Evolutionary conservation across 176 grass and related monocot species (phyloP), one percentile per base, ranked within the genome.

Genomic region (Panicum miliaceum): DNA sequence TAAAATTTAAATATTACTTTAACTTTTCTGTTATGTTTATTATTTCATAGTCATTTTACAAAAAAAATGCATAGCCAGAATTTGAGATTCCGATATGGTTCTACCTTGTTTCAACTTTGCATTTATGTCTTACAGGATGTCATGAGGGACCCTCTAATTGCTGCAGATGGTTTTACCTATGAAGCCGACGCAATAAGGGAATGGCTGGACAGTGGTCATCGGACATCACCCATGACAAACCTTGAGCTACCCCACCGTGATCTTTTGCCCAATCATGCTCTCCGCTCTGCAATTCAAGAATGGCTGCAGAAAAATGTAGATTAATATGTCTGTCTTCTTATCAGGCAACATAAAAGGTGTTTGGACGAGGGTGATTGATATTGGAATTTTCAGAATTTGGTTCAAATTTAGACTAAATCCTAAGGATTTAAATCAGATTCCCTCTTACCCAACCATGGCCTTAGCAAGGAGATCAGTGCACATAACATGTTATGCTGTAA

Each of bases 131-230:
- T 87, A 81, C 89, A 94, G 92, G 86, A 89, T 85, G 29, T 94
- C n/a, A 91, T 94, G 89, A 81, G 73, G 77, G 92, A 94, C 59
- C 92, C 89, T 75, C 81, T 91, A 34, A 81, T 91, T 37, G 89
- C 86, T 41, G 92, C 89, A 41, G 89, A 91, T 84, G 92, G 92
- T 63, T 91, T 94, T 83, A 89, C 89, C 40, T 94, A 91, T 26
- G 92, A 94, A 82, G 92, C 89, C 0, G 81, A 87, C n/a, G 89
- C 92, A 68, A 94, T 94, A 80, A 86, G 68, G 80, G 83, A 74
- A 76, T 91, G 92, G 92, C 65, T 94, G 41, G 62, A 81, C 29
- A 77, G 80, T 48, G 86, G 83, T 2, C 79, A 83, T 41, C 71
- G 48, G 37, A 94, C 92, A 29, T 91, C 92, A 53, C 92, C 89